A percentile compares a stretch with the other conserved stretches of the same genome.
Evolutionary conservation across 192 early-diverging fungal species (phyloP).

Genomic region (Kickxella alabastrina): DNA sequence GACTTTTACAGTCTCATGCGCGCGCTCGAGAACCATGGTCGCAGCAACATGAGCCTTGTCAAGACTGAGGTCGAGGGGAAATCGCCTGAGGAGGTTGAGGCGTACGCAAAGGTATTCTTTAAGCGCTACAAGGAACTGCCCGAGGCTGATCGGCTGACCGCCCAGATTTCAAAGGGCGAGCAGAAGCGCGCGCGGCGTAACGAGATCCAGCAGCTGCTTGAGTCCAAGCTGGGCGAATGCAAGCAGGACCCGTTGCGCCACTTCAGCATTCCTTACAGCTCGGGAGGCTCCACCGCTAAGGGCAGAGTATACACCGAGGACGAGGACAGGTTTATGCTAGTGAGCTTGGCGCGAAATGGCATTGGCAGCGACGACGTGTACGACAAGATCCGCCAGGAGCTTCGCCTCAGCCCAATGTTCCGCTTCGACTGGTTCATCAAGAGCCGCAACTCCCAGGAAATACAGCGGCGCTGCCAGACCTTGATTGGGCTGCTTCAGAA

Average conservation of each 20-base stretch:
- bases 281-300: constrained; percentile 61
- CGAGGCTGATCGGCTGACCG: constrained; percentile 82
- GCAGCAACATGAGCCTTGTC: constrained; percentile 69
- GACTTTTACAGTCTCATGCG: constrained; percentile 87
- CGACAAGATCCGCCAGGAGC: constrained; percentile 85
- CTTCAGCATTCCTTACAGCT: constrained; percentile 82
- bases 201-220: constrained; percentile 79
- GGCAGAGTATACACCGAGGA: constrained; percentile 90
- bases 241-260: constrained; percentile 83
- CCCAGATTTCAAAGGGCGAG: constrained; percentile 89
- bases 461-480: constrained; percentile 79
- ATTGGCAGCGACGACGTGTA: constrained; percentile 90
- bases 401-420: constrained; percentile 78
- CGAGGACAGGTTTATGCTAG: constrained; percentile 94
- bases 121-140: constrained; percentile 79
- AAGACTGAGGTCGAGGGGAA: constrained; percentile 90
- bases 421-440: constrained; percentile 99
- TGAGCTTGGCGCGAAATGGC: constrained; percentile 82
- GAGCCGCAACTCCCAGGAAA: constrained; percentile 82
- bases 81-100: constrained; percentile 75
- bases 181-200: constrained; percentile 68
- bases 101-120: constrained; percentile 88
- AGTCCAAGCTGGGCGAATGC: constrained; percentile 63
- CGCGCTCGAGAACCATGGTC: constrained; percentile 81
- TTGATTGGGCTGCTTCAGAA: constrained; percentile 59